Evolutionary conservation across 2,329 filamentous ascomycete species (phyloP).

Genomic region (Colletotrichum sp.): DNA sequence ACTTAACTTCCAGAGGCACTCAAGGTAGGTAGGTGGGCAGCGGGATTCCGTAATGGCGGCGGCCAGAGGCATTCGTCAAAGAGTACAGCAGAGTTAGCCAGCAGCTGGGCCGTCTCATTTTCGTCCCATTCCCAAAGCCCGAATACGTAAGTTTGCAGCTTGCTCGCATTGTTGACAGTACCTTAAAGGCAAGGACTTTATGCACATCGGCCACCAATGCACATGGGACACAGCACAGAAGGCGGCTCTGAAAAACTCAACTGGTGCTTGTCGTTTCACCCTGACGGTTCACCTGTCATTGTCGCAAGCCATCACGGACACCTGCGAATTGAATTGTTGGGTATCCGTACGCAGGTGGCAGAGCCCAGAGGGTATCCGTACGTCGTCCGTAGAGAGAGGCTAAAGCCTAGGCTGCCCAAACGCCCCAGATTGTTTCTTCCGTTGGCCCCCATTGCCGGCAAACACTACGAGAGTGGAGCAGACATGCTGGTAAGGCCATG

Average conservation of each 20-base stretch:
- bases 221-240: background rate
- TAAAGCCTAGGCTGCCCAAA: background rate
- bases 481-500: background rate
- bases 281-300: conserved; percentile 7
- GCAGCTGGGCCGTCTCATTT: conserved; percentile 4
- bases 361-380: background rate
- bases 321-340: background rate
- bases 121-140: conserved; percentile 3
- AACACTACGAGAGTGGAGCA: background rate
- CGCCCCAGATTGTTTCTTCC: conserved; percentile 11
- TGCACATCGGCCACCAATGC: background rate
- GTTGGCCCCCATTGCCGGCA: background rate
- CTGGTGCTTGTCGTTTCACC: background rate
- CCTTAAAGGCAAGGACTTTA: background rate
- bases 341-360: background rate
- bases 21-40: background rate
- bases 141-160: conserved; percentile 11
- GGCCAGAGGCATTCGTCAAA: background rate
- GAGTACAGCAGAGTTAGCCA: background rate
- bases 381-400: background rate
- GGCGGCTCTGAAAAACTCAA: background rate
- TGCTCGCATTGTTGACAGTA: conserved; percentile 17
- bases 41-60: background rate
- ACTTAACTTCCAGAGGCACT: background rate
- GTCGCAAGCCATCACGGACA: background rate